Conservation (phyloP, 306 rosid species). For the Rosa lucieae region DNA sequence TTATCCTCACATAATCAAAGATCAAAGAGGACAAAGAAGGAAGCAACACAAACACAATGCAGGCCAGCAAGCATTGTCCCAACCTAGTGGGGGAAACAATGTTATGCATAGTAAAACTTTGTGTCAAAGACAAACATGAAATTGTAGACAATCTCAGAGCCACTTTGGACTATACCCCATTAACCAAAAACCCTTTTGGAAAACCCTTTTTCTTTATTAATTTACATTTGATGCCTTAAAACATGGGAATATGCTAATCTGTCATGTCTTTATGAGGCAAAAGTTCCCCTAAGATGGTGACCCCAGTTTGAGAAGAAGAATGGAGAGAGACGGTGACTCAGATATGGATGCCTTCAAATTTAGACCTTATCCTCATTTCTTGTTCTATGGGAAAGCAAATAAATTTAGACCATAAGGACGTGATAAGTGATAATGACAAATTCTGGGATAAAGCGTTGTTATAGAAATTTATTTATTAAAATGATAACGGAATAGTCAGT, state of each 20-base stretch:
- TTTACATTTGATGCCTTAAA: conserved; percentile 18
- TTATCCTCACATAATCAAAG: neutral
- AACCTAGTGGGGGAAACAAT: conserved; percentile 1
- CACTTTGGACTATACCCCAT: neutral
- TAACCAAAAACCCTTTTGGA: neutral
- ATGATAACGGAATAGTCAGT: conserved; percentile 15
- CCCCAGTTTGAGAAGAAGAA: conserved; percentile 26
- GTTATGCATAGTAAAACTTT: neutral
- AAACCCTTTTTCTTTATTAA: no score
- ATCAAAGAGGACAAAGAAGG: conserved; percentile 4
- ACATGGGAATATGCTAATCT: conserved; percentile 42
- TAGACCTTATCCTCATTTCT: conserved; percentile 72
- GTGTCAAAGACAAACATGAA: neutral
- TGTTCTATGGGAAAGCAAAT: conserved; percentile 37
- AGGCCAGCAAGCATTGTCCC: neutral
- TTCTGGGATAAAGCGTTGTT: conserved; percentile 21
- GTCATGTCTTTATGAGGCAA: conserved; percentile 75
- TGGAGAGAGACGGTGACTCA: conserved; percentile 41
- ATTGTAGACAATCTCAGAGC: neutral
- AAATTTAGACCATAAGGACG: conserved; percentile 50
- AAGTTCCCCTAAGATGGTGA: conserved; percentile 50
- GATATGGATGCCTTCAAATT: conserved; percentile 56
- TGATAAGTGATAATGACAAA: conserved; percentile 47
- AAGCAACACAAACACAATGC: neutral
- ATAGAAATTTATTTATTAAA: neutral